These are phyloP conservation scores for Benincasa hispida DNA, from an alignment of 306 rosid species.

Conservation along the genomic window DNA sequence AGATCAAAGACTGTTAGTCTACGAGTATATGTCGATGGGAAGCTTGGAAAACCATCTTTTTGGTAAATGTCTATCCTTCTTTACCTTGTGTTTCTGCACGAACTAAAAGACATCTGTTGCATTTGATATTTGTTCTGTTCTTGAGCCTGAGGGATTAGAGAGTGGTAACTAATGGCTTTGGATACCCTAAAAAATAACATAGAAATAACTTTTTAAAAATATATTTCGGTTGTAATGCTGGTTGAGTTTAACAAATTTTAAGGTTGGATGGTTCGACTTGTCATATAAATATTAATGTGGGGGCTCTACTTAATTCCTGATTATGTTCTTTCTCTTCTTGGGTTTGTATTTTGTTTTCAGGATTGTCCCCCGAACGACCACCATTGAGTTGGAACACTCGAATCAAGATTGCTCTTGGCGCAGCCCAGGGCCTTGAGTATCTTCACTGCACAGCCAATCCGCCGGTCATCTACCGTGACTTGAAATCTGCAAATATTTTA, in stretches of 20 bases:
- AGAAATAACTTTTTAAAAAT: not conserved
- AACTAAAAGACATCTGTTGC: not conserved
- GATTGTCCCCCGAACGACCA: slow-evolving; percentile 17
- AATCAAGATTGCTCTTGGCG: slow-evolving; percentile 59
- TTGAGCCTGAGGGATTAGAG: not conserved
- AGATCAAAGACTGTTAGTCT: slow-evolving; percentile 52
- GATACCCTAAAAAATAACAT: not conserved
- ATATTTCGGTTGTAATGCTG: not conserved
- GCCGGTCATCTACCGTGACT: slow-evolving; percentile 86
- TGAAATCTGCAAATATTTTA: slow-evolving; percentile 84
- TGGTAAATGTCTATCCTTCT: slow-evolving; percentile 18
- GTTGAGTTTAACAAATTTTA: not conserved
- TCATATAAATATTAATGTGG: not conserved
- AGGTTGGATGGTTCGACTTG: not conserved
- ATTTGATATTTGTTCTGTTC: not conserved
- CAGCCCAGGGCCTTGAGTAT: slow-evolving; percentile 65
- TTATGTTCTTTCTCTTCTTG: not conserved
- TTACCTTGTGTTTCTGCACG: not conserved
- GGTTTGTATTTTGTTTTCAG: slow-evolving; percentile 18
- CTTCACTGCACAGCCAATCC: slow-evolving; percentile 77
- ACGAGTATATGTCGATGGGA: slow-evolving; percentile 55
- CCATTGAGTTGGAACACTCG: slow-evolving; percentile 49
- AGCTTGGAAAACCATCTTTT: slow-evolving; percentile 48
- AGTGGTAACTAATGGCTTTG: not conserved
- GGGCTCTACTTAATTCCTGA: not conserved